These are phyloP conservation scores for Melastoma candidum DNA, from an alignment of 441 rosid species.

Conservation along the genomic window DNA sequence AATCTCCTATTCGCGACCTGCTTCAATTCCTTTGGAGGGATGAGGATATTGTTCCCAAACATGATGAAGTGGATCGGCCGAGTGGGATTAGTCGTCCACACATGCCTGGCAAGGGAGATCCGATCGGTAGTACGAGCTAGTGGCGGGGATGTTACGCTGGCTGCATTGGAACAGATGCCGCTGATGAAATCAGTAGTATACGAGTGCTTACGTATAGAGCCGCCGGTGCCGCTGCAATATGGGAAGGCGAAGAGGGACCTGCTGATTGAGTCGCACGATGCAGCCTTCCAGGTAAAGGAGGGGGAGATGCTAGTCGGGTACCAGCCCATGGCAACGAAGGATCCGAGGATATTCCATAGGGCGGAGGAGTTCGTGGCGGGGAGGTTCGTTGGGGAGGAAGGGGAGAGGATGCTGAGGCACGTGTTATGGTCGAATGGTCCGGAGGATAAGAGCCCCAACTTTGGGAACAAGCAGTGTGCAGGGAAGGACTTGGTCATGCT, in stretches of 20 bases:
- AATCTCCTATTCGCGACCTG: constrained; percentile 31
- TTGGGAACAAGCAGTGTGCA: constrained; percentile 63
- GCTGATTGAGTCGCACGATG: constrained; percentile 55
- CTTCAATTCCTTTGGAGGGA: constrained; percentile 43
- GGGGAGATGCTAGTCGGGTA: constrained; percentile 63
- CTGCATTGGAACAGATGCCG: constrained; percentile 52
- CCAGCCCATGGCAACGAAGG: constrained; percentile 63
- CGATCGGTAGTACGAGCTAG: constrained; percentile 33
- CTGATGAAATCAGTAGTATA: constrained; percentile 55
- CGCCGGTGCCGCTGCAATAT: constrained; percentile 56
- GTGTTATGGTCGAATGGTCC: constrained; percentile 88
- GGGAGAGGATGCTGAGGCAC: constrained; percentile 47
- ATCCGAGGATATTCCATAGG: constrained; percentile 45
- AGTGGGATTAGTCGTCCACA: constrained; percentile 35
- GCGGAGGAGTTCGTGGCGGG: constrained; percentile 60
- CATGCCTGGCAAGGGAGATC: constrained; percentile 46
- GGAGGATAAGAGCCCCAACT: constrained; percentile 48
- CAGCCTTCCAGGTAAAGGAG: constrained; percentile 43
- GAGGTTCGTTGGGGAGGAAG: constrained; percentile 57
- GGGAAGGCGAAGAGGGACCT: constrained; percentile 51
- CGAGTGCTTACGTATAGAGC: constrained; percentile 57
- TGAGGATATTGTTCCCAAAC: constrained; percentile 26
- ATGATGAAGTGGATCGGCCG: constrained; percentile 38
- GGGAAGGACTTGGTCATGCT: constrained; percentile 80
- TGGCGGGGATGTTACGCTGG: constrained; percentile 49